Percentiles rank a stretch among this genome's conserved stretches.
Evolutionary conservation across 2,329 filamentous ascomycete species (phyloP).

Genomic region (Colletotrichum truncatum): DNA sequence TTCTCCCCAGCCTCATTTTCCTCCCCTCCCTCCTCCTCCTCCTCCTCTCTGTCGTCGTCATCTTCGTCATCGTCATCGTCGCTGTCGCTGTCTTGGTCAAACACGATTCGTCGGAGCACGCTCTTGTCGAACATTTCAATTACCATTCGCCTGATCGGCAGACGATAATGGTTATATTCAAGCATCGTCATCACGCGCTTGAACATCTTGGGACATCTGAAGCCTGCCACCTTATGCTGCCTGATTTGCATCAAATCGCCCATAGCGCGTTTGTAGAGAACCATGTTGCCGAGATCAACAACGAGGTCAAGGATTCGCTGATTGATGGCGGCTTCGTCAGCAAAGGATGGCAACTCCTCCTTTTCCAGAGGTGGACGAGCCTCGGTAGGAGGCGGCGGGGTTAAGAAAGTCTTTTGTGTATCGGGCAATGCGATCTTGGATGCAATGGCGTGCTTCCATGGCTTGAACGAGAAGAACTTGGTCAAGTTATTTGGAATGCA

Average conservation of each 20-base stretch:
- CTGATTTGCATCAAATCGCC: slow-evolving; percentile 84
- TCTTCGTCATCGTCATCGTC: slow-evolving; percentile 65
- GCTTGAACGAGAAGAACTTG: slow-evolving; percentile 78
- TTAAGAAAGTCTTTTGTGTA: slow-evolving; percentile 61
- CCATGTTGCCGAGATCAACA: slow-evolving; percentile 90
- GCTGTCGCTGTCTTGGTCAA: slow-evolving; percentile 75
- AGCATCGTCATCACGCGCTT: slow-evolving; percentile 85
- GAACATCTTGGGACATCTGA: slow-evolving; percentile 82
- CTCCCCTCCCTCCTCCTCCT: slow-evolving; percentile 45
- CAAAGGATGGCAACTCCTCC: slow-evolving; percentile 51
- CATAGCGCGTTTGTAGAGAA: slow-evolving; percentile 88
- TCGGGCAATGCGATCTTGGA: slow-evolving; percentile 56
- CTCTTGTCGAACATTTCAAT: slow-evolving; percentile 94
- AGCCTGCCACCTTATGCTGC: slow-evolving; percentile 76
- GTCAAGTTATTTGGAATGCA: slow-evolving; percentile 84
- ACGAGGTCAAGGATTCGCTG: slow-evolving; percentile 87
- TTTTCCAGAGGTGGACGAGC: slow-evolving; percentile 54
- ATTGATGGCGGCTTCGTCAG: slow-evolving; percentile 71
- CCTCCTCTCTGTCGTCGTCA: slow-evolving; percentile 73
- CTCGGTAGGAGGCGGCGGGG: slow-evolving; percentile 51
- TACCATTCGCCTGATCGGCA: slow-evolving; percentile 88
- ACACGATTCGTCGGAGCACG: slow-evolving; percentile 84
- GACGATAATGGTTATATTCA: slow-evolving; percentile 88
- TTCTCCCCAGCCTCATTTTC: slow-evolving; percentile 60
- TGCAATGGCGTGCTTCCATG: slow-evolving; percentile 63